Evolutionary conservation across 108 stramenopile genomes (phyloP).

Genomic region (Epithemia pelagica): DNA sequence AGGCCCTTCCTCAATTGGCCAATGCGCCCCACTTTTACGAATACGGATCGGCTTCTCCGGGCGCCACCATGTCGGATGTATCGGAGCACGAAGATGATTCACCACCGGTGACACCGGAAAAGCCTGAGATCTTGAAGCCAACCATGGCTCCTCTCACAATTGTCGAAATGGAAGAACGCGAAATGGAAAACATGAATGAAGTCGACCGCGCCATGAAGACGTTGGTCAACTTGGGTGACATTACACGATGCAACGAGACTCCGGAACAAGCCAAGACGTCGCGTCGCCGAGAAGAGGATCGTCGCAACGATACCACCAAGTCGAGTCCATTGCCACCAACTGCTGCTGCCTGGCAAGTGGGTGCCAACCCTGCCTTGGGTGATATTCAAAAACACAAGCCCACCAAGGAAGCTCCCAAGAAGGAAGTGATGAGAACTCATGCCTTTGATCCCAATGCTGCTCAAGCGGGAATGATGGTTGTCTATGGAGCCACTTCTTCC

Average conservation of each 20-base stretch:
- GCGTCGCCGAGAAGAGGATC: not conserved
- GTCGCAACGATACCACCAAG: not conserved
- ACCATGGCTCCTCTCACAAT: conserved; percentile 3
- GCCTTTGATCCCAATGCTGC: conserved; percentile 16
- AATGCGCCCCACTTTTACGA: conserved; percentile 1
- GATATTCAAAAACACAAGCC: conserved; percentile 10
- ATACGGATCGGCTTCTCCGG: not conserved
- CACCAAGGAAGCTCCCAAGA: conserved; percentile 3
- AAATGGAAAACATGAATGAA: conserved; percentile 4
- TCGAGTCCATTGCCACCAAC: not conserved
- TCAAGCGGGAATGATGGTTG: conserved; percentile 21
- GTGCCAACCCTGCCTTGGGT: conserved; percentile 1
- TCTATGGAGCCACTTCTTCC: conserved; percentile 10
- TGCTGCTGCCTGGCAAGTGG: conserved; percentile 3
- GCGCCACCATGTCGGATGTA: not conserved
- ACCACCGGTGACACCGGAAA: not conserved
- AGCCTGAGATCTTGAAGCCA: not conserved
- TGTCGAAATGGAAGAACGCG: conserved; percentile 2
- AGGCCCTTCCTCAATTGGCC: not conserved
- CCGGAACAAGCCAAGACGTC: conserved; percentile 9
- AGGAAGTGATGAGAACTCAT: conserved; percentile 20
- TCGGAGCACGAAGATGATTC: not conserved
- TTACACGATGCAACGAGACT: not conserved
- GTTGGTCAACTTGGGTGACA: conserved; percentile 25
- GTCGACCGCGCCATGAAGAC: conserved; percentile 11